Conservation (phyloP, 2,329 filamentous ascomycete species). For the Neofusicoccum laricinum region DNA sequence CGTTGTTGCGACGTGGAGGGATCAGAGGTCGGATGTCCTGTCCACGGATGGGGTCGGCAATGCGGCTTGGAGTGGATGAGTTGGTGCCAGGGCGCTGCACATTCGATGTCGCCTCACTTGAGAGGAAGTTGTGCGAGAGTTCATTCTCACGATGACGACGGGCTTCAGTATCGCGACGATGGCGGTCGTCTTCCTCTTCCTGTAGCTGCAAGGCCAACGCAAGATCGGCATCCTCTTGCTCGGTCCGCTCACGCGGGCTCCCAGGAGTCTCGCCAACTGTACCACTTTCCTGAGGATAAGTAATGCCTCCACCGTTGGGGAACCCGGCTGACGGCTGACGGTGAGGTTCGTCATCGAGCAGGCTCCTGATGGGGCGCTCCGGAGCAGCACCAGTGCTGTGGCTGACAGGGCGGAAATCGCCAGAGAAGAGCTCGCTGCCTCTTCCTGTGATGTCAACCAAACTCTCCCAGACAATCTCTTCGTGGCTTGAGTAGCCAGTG, state of each 20-base stretch:
- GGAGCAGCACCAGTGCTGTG: conserved; percentile 39
- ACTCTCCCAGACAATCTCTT: conserved; percentile 95
- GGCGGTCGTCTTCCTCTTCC: conserved; percentile 84
- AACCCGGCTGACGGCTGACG: neutral
- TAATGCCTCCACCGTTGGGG: conserved; percentile 11
- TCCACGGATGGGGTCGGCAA: conserved; percentile 28
- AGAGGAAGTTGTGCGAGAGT: conserved; percentile 68
- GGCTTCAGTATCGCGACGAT: conserved; percentile 58
- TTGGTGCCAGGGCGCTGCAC: conserved; percentile 24
- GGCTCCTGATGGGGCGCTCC: conserved; percentile 28
- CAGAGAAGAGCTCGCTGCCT: conserved; percentile 78
- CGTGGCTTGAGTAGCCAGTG: conserved; percentile 80
- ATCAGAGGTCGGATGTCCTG: conserved; percentile 42
- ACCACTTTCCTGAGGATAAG: conserved; percentile 19
- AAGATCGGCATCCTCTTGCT: conserved; percentile 77
- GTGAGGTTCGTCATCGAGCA: conserved; percentile 32
- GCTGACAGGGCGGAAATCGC: conserved; percentile 84
- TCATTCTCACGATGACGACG: conserved; percentile 64
- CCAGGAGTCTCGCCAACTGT: conserved; percentile 21
- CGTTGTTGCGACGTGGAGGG: conserved; percentile 42
- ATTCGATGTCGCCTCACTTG: conserved; percentile 29
- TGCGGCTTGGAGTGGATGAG: conserved; percentile 22
- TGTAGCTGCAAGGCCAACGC: conserved; percentile 89
- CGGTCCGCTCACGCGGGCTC: conserved; percentile 33
- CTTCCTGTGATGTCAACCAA: conserved; percentile 84